Conservation (phyloP, 2,329 filamentous ascomycete genomes). For the Rugonectria rugulosa region DNA sequence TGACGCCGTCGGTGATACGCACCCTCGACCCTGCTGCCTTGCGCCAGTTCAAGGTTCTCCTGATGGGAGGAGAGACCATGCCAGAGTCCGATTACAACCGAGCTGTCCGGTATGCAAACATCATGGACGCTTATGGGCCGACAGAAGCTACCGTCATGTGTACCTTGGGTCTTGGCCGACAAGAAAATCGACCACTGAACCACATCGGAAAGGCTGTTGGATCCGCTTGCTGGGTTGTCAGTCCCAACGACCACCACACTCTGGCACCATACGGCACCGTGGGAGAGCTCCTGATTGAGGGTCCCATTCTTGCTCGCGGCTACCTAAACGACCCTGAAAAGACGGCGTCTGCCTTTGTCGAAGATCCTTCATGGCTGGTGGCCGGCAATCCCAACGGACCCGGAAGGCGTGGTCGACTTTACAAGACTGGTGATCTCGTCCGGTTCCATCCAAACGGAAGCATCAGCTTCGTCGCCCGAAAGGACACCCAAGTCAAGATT, state of each 20-base stretch:
- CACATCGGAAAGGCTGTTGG: conserved; percentile 15
- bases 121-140: too few species aligned
- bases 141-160: too few species aligned
- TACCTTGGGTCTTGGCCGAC: background rate
- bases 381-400: background rate
- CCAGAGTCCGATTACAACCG: too few species aligned
- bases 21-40: too few species aligned
- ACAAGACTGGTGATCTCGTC: conserved; percentile 31
- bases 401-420: conserved; percentile 22
- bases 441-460: conserved; percentile 26
- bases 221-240: conserved; percentile 39
- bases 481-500: conserved; percentile 35
- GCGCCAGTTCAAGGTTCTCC: too few species aligned
- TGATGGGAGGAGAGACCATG: too few species aligned
- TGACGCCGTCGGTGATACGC: too few species aligned
- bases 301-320: conserved; percentile 54
- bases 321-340: conserved; percentile 57
- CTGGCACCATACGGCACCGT: conserved; percentile 39
- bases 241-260: conserved; percentile 33
- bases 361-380: conserved; percentile 49
- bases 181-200: background rate
- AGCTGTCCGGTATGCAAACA: too few species aligned
- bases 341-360: conserved; percentile 54
- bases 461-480: conserved; percentile 26
- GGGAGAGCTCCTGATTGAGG: conserved; percentile 47